These are phyloP conservation scores for Dactylis glomerata DNA, from an alignment of 176 grass and related monocot species.

Conservation along the genomic window DNA sequence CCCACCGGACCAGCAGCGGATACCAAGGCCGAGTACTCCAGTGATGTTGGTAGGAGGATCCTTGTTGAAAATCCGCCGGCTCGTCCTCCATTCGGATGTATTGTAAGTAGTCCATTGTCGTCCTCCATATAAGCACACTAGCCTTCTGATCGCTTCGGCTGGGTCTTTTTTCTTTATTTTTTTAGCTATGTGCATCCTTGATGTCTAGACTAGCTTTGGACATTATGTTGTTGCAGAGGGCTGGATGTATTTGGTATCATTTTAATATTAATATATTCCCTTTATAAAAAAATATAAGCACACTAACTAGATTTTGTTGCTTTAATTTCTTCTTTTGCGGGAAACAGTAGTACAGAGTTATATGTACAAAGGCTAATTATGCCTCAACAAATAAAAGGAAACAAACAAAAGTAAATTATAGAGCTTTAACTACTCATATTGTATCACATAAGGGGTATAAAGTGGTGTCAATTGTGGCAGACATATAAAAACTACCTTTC, in stretches of 20 bases:
- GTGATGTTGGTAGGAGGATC: slow-evolving; percentile 19
- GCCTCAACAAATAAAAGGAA: background rate
- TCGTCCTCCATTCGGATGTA: slow-evolving; percentile 36
- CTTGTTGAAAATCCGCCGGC: slow-evolving; percentile 34
- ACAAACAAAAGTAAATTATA: background rate
- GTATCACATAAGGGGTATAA: background rate
- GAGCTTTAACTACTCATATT: background rate
- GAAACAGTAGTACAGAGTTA: background rate
- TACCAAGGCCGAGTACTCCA: background rate
- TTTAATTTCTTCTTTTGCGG: background rate
- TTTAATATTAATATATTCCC: too few species aligned
- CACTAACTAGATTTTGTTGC: background rate
- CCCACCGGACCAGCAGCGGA: background rate
- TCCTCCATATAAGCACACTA: too few species aligned
- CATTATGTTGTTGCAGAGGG: too few species aligned
- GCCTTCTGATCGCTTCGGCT: too few species aligned
- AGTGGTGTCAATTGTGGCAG: slow-evolving; percentile 12
- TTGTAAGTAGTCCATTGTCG: slow-evolving; percentile 27
- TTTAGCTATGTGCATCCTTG: too few species aligned
- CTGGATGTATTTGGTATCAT: too few species aligned
- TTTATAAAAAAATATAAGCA: too few species aligned
- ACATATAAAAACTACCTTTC: slow-evolving; percentile 44
- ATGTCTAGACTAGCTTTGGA: too few species aligned
- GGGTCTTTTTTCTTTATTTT: too few species aligned
- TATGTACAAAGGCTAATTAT: background rate